Conservation (phyloP, 768 basidiomycete genomes). For the Fistulinella prunicolor region DNA sequence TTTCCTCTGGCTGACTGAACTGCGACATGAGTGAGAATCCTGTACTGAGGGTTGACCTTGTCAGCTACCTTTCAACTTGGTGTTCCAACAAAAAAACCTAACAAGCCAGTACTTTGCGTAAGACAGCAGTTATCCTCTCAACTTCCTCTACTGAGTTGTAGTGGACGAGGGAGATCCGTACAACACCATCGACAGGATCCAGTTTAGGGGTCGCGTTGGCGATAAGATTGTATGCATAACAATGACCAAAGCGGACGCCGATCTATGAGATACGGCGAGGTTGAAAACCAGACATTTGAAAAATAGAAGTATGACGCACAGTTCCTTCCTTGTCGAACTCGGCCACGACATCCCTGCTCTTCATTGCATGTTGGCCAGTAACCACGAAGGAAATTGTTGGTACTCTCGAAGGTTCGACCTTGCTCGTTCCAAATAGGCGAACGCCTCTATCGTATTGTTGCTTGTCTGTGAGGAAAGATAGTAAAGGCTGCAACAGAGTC, state of each 20-base stretch:
- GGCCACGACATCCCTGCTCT: conserved; percentile 61
- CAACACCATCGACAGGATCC: conserved; percentile 61
- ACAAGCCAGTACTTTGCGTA: conserved; percentile 49
- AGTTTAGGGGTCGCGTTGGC: conserved; percentile 52
- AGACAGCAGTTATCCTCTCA: conserved; percentile 49
- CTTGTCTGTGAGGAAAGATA: conserved; percentile 52
- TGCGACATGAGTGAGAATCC: too few species aligned
- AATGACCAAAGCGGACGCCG: conserved; percentile 77
- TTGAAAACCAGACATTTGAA: not conserved
- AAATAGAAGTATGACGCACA: conserved; percentile 43
- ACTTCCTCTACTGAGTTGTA: conserved; percentile 78
- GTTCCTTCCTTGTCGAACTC: conserved; percentile 64
- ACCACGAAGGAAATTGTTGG: conserved; percentile 77
- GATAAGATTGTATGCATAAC: conserved; percentile 69
- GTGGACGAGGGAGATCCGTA: conserved; percentile 74
- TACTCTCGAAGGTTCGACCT: conserved; percentile 41
- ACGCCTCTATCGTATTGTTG: conserved; percentile 57
- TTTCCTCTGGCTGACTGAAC: too few species aligned
- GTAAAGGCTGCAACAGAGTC: conserved; percentile 48
- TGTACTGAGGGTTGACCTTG: too few species aligned
- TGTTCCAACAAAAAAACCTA: too few species aligned
- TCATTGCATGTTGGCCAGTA: conserved; percentile 50
- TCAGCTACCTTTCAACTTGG: too few species aligned
- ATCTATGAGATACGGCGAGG: conserved; percentile 44
- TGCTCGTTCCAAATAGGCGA: conserved; percentile 62